Conservation (phyloP, 1,284 basidiomycete genomes). For the Xanthoconium separans region DNA sequence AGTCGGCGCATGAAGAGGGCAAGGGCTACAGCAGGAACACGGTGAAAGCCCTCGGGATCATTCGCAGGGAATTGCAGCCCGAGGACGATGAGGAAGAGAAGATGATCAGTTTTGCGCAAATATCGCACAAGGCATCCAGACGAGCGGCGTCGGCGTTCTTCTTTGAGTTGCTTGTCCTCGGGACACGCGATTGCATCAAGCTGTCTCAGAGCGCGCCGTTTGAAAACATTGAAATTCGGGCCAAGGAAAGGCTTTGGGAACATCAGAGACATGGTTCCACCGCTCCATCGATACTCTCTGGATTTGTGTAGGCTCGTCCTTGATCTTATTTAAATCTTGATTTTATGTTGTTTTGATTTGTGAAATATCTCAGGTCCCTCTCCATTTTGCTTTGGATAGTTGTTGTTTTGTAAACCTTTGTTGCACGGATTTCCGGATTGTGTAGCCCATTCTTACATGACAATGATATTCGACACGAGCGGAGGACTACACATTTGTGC, state of each 20-base stretch:
- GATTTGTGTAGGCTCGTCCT: constrained; percentile 25
- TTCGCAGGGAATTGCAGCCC: constrained; percentile 75
- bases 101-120: constrained; percentile 38
- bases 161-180: constrained; percentile 94
- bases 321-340: constrained; percentile 11
- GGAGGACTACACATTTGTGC: not conserved
- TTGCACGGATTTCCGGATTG: not conserved
- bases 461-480: too few relatives aligned
- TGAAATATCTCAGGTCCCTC: not conserved
- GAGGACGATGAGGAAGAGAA: constrained; percentile 67
- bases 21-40: constrained; percentile 90
- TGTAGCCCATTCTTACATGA: too few relatives aligned
- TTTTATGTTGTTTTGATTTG: not conserved
- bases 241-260: constrained; percentile 84
- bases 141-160: constrained; percentile 95
- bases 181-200: constrained; percentile 87
- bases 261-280: constrained; percentile 55
- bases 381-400: not conserved
- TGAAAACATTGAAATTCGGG: constrained; percentile 82
- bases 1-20: constrained; percentile 47
- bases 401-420: not conserved
- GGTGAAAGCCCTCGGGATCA: constrained; percentile 81
- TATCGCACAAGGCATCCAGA: constrained; percentile 69
- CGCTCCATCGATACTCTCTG: constrained; percentile 42
- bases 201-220: constrained; percentile 75